phyloP scores from a whole-genome alignment of 495 filamentous ascomycete genomes.

The Achaetomiella virescens region DNA sequence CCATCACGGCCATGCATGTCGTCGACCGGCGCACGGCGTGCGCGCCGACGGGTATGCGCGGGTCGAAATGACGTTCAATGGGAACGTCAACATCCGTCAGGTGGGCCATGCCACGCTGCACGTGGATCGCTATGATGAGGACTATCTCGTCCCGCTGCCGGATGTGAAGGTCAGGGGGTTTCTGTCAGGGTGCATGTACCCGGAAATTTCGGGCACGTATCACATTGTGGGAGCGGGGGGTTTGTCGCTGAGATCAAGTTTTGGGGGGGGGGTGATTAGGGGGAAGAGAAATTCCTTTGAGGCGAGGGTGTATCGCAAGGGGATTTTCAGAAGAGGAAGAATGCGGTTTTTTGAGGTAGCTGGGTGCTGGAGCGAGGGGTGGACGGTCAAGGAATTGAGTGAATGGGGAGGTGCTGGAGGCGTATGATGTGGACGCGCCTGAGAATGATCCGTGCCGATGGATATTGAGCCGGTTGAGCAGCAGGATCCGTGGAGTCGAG shows the following conservation, averaged over 20 bases:
- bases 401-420: slow-evolving; percentile 28
- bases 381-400: slow-evolving; percentile 30
- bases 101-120: slow-evolving; percentile 64
- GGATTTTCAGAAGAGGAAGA: slow-evolving; percentile 12
- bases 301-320: slow-evolving; percentile 20
- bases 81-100: slow-evolving; percentile 74
- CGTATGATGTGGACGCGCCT: slow-evolving; percentile 26
- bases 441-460: slow-evolving; percentile 23
- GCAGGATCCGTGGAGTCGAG: slow-evolving; percentile 42
- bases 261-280: slow-evolving; percentile 26
- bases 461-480: slow-evolving; percentile 21
- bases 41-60: slow-evolving; percentile 79
- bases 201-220: slow-evolving; percentile 35
- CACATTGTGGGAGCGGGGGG: slow-evolving; percentile 32
- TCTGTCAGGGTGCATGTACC: slow-evolving; percentile 37
- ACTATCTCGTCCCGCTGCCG: slow-evolving; percentile 44
- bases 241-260: slow-evolving; percentile 36
- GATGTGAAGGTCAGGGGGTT: slow-evolving; percentile 41
- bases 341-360: slow-evolving; percentile 28
- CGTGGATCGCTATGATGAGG: slow-evolving; percentile 44
- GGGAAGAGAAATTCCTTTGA: slow-evolving; percentile 34
- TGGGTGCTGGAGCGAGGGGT: slow-evolving; percentile 39
- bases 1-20: slow-evolving; percentile 79
- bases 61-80: slow-evolving; percentile 77
- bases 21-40: slow-evolving; percentile 69